phyloP scores from a whole-genome alignment of 768 basidiomycete species.

The Lactifluus pinguis region DNA sequence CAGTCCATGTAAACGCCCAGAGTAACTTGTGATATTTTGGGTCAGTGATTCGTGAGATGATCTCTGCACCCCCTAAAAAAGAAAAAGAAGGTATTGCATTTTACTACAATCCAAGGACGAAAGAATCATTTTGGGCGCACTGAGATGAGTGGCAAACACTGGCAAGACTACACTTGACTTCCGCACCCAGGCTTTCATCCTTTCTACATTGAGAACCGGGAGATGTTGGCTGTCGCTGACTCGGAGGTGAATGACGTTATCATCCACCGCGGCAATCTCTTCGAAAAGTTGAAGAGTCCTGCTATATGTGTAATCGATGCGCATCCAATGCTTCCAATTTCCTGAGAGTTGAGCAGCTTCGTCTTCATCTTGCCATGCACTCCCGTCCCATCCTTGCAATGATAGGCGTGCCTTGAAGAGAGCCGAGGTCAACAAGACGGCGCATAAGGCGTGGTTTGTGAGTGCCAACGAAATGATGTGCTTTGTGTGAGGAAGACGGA shows the following conservation, averaged over 20 bases:
- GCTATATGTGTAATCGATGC: neutral
- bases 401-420: slow-evolving; percentile 1
- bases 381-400: neutral
- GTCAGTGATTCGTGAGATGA: neutral
- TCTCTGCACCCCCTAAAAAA: neutral
- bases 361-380: neutral
- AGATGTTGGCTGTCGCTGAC: neutral
- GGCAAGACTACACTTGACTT: slow-evolving; percentile 3
- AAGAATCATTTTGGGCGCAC: neutral
- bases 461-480: neutral
- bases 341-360: neutral
- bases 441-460: neutral
- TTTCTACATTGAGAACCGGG: neutral
- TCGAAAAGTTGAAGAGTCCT: slow-evolving; percentile 1
- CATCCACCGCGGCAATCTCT: neutral
- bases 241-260: neutral
- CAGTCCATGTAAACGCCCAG: neutral
- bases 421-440: neutral
- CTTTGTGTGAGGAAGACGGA: neutral
- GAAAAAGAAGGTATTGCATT: too few species aligned
- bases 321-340: slow-evolving; percentile 1
- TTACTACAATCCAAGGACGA: neutral
- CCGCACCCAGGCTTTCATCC: neutral
- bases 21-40: neutral
- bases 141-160: neutral